phyloP scores from a whole-genome alignment of 208 protist genomes.

The Wallacemonas sp. region DNA sequence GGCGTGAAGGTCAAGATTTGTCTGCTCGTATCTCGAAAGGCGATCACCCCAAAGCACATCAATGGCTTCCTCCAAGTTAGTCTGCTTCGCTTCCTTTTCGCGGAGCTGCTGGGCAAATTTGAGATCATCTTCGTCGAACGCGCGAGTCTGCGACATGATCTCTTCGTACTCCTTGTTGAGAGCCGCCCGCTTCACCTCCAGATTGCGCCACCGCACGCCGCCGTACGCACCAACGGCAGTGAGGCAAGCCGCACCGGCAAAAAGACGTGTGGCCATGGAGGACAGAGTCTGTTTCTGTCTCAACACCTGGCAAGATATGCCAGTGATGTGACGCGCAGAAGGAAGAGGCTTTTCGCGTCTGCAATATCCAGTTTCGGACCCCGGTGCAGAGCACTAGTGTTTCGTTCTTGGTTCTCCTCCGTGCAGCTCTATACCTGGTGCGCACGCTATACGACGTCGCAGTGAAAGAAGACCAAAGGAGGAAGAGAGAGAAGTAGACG shows the following conservation, averaged over 20 bases:
- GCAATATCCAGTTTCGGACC: no score
- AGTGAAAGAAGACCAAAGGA: no score
- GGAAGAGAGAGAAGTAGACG: no score
- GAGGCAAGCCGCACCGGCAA: slow-evolving; percentile 32
- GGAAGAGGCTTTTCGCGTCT: no score
- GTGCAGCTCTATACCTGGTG: no score
- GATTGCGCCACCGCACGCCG: slow-evolving; percentile 43
- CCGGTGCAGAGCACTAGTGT: no score
- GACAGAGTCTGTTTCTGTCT: background rate
- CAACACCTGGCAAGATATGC: background rate
- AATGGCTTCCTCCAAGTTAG: slow-evolving; percentile 51
- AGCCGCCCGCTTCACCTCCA: slow-evolving; percentile 51
- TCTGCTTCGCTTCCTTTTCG: slow-evolving; percentile 36
- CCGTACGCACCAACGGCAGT: slow-evolving; percentile 34
- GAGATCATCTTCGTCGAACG: slow-evolving; percentile 46
- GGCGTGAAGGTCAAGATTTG: slow-evolving; percentile 59
- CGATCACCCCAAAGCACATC: slow-evolving; percentile 76
- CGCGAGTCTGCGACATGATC: slow-evolving; percentile 39
- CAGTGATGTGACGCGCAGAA: background rate
- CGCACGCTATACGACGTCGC: no score
- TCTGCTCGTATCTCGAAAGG: slow-evolving; percentile 63
- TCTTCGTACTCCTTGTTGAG: slow-evolving; percentile 71
- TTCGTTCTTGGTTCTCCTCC: no score
- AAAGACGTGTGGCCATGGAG: slow-evolving; percentile 33
- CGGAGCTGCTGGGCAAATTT: slow-evolving; percentile 33